Evolutionary conservation across 768 basidiomycete species (phyloP).

Genomic region (Coprinellus micaceus): DNA sequence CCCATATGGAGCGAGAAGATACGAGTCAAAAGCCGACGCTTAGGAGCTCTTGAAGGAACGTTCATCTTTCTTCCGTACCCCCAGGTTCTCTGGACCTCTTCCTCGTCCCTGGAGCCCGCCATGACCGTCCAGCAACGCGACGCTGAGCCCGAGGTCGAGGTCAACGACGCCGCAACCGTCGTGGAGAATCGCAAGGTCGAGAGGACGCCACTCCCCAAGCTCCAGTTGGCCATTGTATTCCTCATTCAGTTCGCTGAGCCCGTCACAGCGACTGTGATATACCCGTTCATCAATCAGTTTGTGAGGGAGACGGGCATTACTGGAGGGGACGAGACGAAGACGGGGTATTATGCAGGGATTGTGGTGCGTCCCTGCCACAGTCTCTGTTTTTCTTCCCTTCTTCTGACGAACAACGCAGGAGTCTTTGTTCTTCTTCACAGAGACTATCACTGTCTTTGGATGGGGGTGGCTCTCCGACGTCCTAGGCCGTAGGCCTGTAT

Average conservation of each 20-base stretch:
- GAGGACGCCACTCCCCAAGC: background rate
- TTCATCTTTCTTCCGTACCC: background rate
- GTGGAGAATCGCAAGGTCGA: background rate
- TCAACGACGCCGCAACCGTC: background rate
- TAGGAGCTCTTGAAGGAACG: background rate
- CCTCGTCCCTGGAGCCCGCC: background rate
- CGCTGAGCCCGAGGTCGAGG: background rate
- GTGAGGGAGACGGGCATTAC: slow-evolving; percentile 35
- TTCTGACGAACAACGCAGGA: background rate
- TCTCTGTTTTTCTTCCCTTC: background rate
- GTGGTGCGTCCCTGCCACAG: slow-evolving; percentile 24
- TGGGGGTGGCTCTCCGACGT: slow-evolving; percentile 45
- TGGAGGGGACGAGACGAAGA: slow-evolving; percentile 32
- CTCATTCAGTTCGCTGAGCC: slow-evolving; percentile 17
- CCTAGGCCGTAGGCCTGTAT: slow-evolving; percentile 39
- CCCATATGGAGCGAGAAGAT: background rate
- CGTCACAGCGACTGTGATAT: slow-evolving; percentile 35
- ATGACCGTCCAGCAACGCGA: background rate
- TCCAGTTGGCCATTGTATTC: slow-evolving; percentile 4
- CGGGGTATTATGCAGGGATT: slow-evolving; percentile 40
- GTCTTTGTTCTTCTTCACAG: slow-evolving; percentile 33
- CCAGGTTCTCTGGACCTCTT: background rate
- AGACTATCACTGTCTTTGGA: slow-evolving; percentile 39
- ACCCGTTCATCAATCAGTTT: slow-evolving; percentile 37
- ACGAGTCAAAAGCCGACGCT: background rate